Conservation (phyloP, 805 yeast genomes). For the Wickerhamiella allomyrinae region DNA sequence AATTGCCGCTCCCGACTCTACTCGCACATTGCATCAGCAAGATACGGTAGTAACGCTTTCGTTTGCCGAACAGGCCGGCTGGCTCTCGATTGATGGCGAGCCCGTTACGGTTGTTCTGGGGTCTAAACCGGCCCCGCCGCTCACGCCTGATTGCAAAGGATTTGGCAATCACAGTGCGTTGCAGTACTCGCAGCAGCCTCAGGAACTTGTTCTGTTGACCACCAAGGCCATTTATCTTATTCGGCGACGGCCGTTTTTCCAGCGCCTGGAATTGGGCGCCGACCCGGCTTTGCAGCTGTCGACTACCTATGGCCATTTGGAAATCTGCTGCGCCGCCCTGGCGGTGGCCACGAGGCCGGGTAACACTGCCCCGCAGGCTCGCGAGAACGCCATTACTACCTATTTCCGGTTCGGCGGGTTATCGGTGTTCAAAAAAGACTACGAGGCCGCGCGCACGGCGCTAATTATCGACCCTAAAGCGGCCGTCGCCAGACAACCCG, state of each 20-base stretch:
- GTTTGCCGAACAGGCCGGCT: conserved; percentile 27
- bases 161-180: conserved; percentile 77
- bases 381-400: conserved; percentile 16
- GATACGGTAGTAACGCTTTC: conserved; percentile 28
- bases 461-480: conserved; percentile 6
- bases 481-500: conserved; percentile 14
- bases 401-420: conserved; percentile 19
- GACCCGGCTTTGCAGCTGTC: conserved; percentile 51
- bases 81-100: conserved; percentile 42
- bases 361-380: conserved; percentile 32
- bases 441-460: conserved; percentile 10
- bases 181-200: conserved; percentile 55
- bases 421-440: conserved; percentile 16
- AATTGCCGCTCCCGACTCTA: conserved; percentile 69
- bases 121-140: conserved; percentile 57
- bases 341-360: conserved; percentile 62
- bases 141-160: conserved; percentile 48
- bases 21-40: conserved; percentile 54
- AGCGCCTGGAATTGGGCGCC: conserved; percentile 53
- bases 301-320: conserved; percentile 70
- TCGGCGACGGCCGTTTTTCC: conserved; percentile 67
- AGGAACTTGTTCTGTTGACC: conserved; percentile 72
- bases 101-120: conserved; percentile 64
- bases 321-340: conserved; percentile 79
- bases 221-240: conserved; percentile 62